Evolutionary conservation across 768 basidiomycete genomes (phyloP).

Genomic region (Lactarius hengduanensis): DNA sequence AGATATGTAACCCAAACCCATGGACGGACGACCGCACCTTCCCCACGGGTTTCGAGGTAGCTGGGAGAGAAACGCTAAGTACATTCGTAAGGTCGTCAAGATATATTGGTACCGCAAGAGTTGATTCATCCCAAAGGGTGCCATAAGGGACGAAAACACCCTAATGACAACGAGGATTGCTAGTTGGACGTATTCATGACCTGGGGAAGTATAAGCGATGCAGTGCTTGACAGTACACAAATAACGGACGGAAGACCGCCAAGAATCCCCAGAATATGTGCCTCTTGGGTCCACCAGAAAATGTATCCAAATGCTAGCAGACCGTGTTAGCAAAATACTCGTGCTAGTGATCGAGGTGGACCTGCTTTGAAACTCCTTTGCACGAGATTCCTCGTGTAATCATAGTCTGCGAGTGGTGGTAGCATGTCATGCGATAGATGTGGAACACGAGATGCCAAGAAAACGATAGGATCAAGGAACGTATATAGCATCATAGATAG

Average conservation of each 20-base stretch:
- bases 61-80: slow-evolving; percentile 32
- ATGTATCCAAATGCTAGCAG: slow-evolving; percentile 33
- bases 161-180: slow-evolving; percentile 13
- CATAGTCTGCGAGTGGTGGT: slow-evolving; percentile 52
- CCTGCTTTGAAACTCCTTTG: slow-evolving; percentile 37
- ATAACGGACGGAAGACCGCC: slow-evolving; percentile 28
- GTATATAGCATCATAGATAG: slow-evolving; percentile 42
- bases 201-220: slow-evolving; percentile 11
- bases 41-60: slow-evolving; percentile 56
- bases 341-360: slow-evolving; percentile 3
- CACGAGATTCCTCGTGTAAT: slow-evolving; percentile 38
- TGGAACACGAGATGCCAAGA: slow-evolving; percentile 42
- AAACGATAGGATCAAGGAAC: slow-evolving; percentile 56
- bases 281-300: slow-evolving; percentile 28
- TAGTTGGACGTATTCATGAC: slow-evolving; percentile 21
- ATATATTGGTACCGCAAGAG: slow-evolving; percentile 33
- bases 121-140: slow-evolving; percentile 36
- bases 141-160: slow-evolving; percentile 31
- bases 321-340: not conserved
- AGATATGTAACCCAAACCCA: slow-evolving; percentile 67
- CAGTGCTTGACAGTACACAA: too few relatives aligned
- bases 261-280: slow-evolving; percentile 34
- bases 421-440: slow-evolving; percentile 45
- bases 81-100: not conserved
- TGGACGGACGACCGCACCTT: slow-evolving; percentile 50